Conservation (phyloP, 768 basidiomycete species). For the Mycena capillaripes region DNA sequence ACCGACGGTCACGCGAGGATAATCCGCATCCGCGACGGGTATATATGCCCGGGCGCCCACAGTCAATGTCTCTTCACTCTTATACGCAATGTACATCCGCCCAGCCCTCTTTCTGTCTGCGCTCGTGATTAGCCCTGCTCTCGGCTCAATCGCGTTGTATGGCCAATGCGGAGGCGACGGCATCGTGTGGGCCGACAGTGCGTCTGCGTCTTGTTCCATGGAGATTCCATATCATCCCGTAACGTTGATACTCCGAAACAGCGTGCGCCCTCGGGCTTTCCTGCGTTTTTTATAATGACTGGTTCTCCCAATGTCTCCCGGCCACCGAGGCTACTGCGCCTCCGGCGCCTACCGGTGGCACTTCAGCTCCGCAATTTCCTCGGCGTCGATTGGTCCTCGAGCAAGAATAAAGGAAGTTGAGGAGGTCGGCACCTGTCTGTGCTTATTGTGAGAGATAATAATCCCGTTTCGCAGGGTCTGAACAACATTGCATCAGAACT, state of each 20-base stretch:
- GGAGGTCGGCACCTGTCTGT: too few species aligned
- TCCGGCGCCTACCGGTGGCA: too few species aligned
- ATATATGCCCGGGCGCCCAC: background rate
- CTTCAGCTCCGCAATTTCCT: too few species aligned
- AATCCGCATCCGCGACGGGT: slow-evolving; percentile 86
- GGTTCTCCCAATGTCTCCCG: slow-evolving; percentile 25
- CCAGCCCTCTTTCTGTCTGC: background rate
- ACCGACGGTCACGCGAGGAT: slow-evolving; percentile 78
- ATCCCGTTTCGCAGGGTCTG: too few species aligned
- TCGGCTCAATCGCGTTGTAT: slow-evolving; percentile 15
- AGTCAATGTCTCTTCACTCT: background rate
- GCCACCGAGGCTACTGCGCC: background rate
- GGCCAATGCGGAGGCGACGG: slow-evolving; percentile 27
- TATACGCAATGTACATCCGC: slow-evolving; percentile 8
- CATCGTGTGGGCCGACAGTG: slow-evolving; percentile 23
- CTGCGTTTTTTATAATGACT: slow-evolving; percentile 11
- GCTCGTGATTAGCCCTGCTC: background rate
- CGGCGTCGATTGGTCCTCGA: too few species aligned
- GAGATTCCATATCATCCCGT: too few species aligned
- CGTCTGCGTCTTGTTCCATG: background rate
- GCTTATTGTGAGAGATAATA: too few species aligned
- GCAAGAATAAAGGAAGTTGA: too few species aligned
- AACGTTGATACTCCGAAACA: background rate
- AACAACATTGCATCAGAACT: too few species aligned
- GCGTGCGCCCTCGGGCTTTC: slow-evolving; percentile 16